Evolutionary conservation across 2,329 filamentous ascomycete species (phyloP), one percentile per base, ranked within the genome.

Genomic region (Paramyrothecium sp.): DNA sequence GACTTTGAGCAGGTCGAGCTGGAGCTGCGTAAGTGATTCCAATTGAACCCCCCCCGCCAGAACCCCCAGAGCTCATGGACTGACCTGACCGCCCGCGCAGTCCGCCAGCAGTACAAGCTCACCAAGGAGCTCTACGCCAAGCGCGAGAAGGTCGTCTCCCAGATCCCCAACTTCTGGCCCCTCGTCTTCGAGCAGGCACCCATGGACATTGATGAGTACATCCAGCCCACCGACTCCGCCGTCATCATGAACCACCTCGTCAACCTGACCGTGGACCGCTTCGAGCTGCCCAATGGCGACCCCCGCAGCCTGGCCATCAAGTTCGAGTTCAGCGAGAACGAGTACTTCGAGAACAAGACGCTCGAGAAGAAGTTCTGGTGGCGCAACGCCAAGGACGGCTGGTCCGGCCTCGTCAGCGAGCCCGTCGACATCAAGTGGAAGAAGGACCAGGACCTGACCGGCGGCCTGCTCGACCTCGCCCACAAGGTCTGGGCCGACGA

Each of bases 321-420:
- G 61, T 92, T 95, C 69, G 87, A 90, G 67, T 97, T 97, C 75
- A 77, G 76, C 58, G 83, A 87, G 61, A 98, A 98, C 76, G 87
- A 92, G 53, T 88, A 88, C 78, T 97, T 98, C 67, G 83, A 88
- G 70, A 83, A 97, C 77, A 81, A 78, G 55, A 83, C 87, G 55
- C 77, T 98, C 52, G 90, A 94, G 77, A 98, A 98, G 87, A 91
- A 90, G 71, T 97, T 98, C 77, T 94, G 89, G 84, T 92, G 89
- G 81, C 87, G 93, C 63, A 83, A 83, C 71, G 80, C 83, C 59
- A 83, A 81, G 70, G 83, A 88, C 69, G 82, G 84, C 67, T 92
- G 86, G 85, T 80, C 83, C 38, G 91, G 91, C 38, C 82, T 96
- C 34, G 91, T 97, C 57, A 93, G 89, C 22, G 92, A 96, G 78